Evolutionary conservation across 2,329 filamentous ascomycete species (phyloP).

Genomic region (Fusarium sp.): DNA sequence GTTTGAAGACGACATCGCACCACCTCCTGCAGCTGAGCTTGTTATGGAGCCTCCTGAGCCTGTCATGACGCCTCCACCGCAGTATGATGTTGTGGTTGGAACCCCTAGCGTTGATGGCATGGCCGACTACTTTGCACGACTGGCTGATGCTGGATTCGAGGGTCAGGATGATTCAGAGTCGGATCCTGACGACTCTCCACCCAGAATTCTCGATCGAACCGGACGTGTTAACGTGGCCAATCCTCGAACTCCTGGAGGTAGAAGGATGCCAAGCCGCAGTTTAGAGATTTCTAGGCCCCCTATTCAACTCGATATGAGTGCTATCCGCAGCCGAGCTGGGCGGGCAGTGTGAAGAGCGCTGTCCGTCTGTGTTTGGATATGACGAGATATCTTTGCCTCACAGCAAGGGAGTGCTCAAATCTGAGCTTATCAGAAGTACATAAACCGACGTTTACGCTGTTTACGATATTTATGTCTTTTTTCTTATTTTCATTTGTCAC

Average conservation of each 20-base stretch:
- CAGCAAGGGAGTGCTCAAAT: background rate
- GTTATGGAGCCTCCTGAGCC: conserved; percentile 38
- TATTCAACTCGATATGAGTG: conserved; percentile 42
- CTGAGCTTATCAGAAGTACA: conserved; percentile 6
- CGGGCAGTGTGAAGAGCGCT: conserved; percentile 42
- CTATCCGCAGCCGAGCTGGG: conserved; percentile 39
- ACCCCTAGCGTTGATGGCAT: conserved; percentile 72
- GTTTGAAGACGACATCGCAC: conserved; percentile 75
- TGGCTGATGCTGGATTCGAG: conserved; percentile 73
- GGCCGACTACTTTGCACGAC: conserved; percentile 85
- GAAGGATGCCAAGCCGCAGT: conserved; percentile 64
- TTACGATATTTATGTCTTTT: conserved; percentile 30
- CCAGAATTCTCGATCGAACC: conserved; percentile 59
- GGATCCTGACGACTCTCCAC: conserved; percentile 55
- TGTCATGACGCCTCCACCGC: conserved; percentile 81
- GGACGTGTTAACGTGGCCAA: conserved; percentile 67
- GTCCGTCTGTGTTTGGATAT: conserved; percentile 33
- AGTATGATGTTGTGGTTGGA: conserved; percentile 82
- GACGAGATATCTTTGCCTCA: conserved; percentile 5
- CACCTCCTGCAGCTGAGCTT: conserved; percentile 48
- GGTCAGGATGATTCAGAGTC: conserved; percentile 53
- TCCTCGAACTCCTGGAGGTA: conserved; percentile 62
- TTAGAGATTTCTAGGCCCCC: conserved; percentile 60
- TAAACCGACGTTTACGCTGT: conserved; percentile 18
- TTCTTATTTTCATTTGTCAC: conserved; percentile 34